Percentiles rank a stretch among this genome's conserved stretches.
Evolutionary conservation across 768 basidiomycete species (phyloP).

Genomic region (Amanita rubescens): DNA sequence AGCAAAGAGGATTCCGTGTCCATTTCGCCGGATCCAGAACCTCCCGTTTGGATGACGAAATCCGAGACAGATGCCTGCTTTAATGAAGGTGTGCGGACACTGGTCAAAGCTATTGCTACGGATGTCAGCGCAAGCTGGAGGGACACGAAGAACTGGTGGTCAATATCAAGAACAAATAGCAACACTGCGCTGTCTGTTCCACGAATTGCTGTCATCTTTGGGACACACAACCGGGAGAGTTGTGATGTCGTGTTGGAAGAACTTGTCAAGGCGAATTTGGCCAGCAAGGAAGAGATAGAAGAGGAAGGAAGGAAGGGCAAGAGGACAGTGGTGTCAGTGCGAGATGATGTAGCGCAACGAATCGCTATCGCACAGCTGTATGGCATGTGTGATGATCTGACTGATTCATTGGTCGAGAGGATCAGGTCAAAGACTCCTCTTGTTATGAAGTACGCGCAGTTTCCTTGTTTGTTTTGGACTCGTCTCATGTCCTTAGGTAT

Average conservation of each 20-base stretch:
- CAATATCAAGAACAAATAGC: not conserved
- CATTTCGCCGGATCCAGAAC: conserved; percentile 48
- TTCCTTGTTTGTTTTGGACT: not conserved
- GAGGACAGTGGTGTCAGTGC: conserved; percentile 27
- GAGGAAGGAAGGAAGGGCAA: conserved; percentile 8
- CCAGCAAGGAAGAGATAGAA: conserved; percentile 21
- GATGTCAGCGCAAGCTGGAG: conserved; percentile 22
- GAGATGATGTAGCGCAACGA: conserved; percentile 51
- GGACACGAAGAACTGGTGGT: not conserved
- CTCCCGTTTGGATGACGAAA: conserved; percentile 68
- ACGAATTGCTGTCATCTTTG: conserved; percentile 66
- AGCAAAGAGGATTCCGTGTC: conserved; percentile 25
- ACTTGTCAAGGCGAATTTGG: conserved; percentile 51
- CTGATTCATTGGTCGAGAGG: conserved; percentile 55
- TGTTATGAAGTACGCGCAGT: conserved; percentile 57
- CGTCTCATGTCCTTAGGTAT: conserved; percentile 31
- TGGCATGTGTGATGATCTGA: conserved; percentile 83
- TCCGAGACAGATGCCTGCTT: conserved; percentile 69
- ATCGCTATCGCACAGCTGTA: conserved; percentile 78
- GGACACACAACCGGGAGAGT: conserved; percentile 79
- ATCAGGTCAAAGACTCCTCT: conserved; percentile 53
- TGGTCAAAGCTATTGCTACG: conserved; percentile 49
- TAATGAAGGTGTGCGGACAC: conserved; percentile 47
- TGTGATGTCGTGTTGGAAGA: conserved; percentile 53
- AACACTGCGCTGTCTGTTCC: conserved; percentile 4